phyloP scores from a whole-genome alignment of 345 rosid species.

The Eucalyptus sp. region DNA sequence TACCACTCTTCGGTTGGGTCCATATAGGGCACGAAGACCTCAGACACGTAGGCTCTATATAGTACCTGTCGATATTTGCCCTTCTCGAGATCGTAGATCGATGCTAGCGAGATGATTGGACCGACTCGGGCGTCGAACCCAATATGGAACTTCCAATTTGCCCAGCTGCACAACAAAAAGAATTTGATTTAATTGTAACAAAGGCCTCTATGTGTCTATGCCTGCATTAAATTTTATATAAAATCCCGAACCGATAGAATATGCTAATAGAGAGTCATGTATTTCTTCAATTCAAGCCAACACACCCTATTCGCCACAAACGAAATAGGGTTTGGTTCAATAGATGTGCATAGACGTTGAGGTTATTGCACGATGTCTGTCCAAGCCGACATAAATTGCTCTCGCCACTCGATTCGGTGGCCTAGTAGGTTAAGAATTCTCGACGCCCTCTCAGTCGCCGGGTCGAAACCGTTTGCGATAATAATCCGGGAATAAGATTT shows the following conservation, averaged over 20 bases:
- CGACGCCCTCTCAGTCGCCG: background rate
- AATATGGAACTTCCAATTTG: conserved; percentile 66
- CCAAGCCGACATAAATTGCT: background rate
- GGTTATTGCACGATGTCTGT: background rate
- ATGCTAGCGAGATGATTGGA: conserved; percentile 46
- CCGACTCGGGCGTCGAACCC: conserved; percentile 57
- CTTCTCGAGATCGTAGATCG: conserved; percentile 26
- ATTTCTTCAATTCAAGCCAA: background rate
- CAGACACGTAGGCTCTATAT: conserved; percentile 58
- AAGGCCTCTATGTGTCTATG: background rate
- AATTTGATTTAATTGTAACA: background rate
- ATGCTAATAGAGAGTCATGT: background rate
- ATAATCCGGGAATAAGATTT: background rate
- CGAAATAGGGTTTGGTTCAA: background rate
- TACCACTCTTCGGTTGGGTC: conserved; percentile 76
- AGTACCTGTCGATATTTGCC: conserved; percentile 27
- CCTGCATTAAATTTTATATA: background rate
- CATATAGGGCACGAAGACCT: conserved; percentile 79
- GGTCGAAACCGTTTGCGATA: background rate
- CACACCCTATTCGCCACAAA: background rate
- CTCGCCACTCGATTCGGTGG: background rate
- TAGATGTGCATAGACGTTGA: background rate
- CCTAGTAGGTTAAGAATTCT: background rate
- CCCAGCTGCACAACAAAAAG: conserved; percentile 21
- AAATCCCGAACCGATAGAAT: background rate